A percentile compares a stretch with the other conserved stretches of the same genome.
Conservation (phyloP, 192 early-diverging fungal genomes). For the Coemansia sp. region DNA sequence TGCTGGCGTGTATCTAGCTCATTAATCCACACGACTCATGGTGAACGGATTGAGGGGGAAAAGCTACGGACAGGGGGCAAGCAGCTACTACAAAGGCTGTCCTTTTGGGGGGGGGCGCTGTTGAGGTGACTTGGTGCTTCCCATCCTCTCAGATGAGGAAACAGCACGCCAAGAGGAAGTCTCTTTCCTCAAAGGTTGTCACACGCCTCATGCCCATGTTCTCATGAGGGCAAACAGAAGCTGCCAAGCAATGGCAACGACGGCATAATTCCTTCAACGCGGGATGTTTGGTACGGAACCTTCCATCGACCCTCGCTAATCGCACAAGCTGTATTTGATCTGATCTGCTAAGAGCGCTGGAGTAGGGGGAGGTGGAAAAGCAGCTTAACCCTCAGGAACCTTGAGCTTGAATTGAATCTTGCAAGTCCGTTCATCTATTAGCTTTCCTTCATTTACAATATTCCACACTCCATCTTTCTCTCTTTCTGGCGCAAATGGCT, state of each 20-base stretch:
- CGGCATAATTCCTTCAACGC: background rate
- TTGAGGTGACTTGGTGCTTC: background rate
- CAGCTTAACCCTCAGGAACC: background rate
- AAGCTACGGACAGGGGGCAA: background rate
- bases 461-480: background rate
- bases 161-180: background rate
- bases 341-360: background rate
- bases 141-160: background rate
- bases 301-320: conserved; percentile 14
- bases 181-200: background rate
- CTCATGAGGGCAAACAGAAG: background rate
- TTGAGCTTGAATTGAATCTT: background rate
- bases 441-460: background rate
- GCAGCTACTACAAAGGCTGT: background rate
- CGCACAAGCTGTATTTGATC: background rate
- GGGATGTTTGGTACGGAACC: conserved; percentile 13
- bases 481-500: conserved; percentile 23
- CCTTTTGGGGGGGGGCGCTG: too few relatives aligned
- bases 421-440: too few relatives aligned
- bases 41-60: background rate
- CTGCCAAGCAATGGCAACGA: too few relatives aligned
- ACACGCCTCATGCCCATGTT: background rate
- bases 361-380: background rate
- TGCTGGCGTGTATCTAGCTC: background rate
- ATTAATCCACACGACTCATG: background rate